These are phyloP conservation scores for Nitzschia putrida DNA, from an alignment of 108 stramenopile species.

Conservation along the genomic window DNA sequence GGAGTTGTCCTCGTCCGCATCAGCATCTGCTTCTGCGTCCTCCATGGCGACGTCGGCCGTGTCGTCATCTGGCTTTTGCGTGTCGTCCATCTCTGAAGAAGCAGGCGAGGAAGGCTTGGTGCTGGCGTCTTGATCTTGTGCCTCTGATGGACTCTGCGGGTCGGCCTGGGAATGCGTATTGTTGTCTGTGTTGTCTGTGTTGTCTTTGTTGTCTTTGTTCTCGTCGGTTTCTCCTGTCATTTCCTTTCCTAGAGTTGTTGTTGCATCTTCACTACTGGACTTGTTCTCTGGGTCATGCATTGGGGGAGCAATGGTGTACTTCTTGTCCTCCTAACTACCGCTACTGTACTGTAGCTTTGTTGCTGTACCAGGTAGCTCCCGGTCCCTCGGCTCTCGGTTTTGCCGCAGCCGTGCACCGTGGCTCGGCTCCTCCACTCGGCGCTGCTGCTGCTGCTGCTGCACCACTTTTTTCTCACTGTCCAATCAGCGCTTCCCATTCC, in stretches of 20 bases:
- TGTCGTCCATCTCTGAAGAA: conserved; percentile 5
- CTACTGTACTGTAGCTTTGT: no score
- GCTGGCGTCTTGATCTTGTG: background rate
- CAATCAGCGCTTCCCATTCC: no score
- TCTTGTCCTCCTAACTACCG: no score
- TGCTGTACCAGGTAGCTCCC: no score
- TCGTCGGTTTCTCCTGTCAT: background rate
- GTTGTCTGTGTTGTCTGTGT: conserved; percentile 12
- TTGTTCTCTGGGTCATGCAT: conserved; percentile 20
- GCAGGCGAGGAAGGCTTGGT: background rate
- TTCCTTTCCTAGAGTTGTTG: conserved; percentile 7
- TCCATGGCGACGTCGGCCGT: conserved; percentile 30
- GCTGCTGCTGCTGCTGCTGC: no score
- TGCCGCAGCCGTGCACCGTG: no score
- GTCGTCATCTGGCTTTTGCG: background rate
- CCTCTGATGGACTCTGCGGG: background rate
- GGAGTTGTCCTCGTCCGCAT: background rate
- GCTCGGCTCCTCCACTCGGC: no score
- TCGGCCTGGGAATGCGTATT: background rate
- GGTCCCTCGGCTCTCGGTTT: no score
- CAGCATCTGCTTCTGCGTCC: conserved; percentile 13
- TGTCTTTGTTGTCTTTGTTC: conserved; percentile 11
- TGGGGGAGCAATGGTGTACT: background rate
- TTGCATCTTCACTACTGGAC: conserved; percentile 7
- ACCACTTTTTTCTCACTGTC: no score